Base-by-base conservation (phyloP, 2,329 filamentous ascomycete genomes). In the Pestalotiopsis sp. region DNA sequence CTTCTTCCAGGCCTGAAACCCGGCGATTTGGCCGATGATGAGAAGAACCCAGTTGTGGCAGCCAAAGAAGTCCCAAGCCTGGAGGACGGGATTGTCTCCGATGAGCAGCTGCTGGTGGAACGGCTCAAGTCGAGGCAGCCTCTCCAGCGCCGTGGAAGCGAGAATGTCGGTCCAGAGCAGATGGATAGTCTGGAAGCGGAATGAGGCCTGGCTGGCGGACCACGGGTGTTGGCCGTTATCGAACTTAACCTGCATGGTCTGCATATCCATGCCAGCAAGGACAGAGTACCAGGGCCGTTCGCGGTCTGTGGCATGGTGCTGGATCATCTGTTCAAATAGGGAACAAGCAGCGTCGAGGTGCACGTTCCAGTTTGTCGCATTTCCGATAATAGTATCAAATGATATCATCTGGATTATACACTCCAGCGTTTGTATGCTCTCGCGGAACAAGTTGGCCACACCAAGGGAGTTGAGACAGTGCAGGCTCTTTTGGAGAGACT, bases 31-130 rank as follows among this genome's bases (percentile, higher is more conserved):
- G 13, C 83, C 84, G 57, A 91, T 81, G n/a, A 83, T 78, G 59
- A 85, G 76, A 59, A 90, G 71, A 0, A 83, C 83, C 85, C 86
- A 88, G 74, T 89, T 90, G 58, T 86, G 79, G 68, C 87, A 81
- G 1, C 88, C 88, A 55, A 86, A 76, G 62, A 87, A 83, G 39
- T 84, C 81, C 62, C 85, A 82, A 66, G 89, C 79, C 64, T 79
- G 78, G 52, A 85, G 75, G 1, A 75, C 76, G 0, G 74, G 78
- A 13, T 75, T 73, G 7, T 78, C 76, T n/a, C 71, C 69, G 44
- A 70, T 38, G 24, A 86, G 80, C 30, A 83, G 73, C 44, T 72
- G 68, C 57, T 73, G 71, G 70, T 84, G 83, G 71, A 83, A 84
- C 61, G 73, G 71, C 26, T 76, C 74, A 38, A 87, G 76, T 0